Evolutionary conservation across 1,139 yeast species (phyloP), one percentile per base, ranked within the genome.

Genomic region (Groenewaldozyma auringiensis): DNA sequence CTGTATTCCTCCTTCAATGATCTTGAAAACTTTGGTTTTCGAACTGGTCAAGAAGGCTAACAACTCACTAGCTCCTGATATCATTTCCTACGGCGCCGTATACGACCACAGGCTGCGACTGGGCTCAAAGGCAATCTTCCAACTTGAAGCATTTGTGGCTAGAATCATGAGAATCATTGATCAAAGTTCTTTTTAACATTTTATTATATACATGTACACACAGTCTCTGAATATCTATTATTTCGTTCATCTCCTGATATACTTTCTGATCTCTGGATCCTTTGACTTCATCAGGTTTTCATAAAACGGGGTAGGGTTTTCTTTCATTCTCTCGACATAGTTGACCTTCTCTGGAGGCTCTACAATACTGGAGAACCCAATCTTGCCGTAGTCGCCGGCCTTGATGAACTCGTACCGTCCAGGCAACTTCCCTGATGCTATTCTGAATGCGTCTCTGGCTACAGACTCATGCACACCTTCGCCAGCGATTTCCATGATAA

Each of bases 61-160:
- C 29, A 67, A 66, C 11, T 56, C 57, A 0, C 66, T 74, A 2
- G 74, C 78, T 34, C 63, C 72, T 8, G 73, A 70, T 14, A 70
- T 92, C 42, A 78, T 86, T n/a, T 76, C 76, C 13, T 68, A 79
- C 25, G 89, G 87, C 1, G 77, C 96, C 1, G 61, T 72, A 3
- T 92, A 83, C 63, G 97, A 92, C 60, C 96, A 92, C 60, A 76
- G 99, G 48, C 71, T 92, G 50, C 78, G 92, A 52, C 70, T 85
- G 50, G 98, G 98, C 1, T 77, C 76, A 53, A 92, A 92, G 63
- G 84, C 92, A 39, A 92, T 92, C 14, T 92, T 87, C 65, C 99
- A 92, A 64, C 69, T 92, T 49, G 99, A 92, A 66, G 98, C 97
- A 1, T 92, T 87, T 62, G 78, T 85, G 16, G 96, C 97, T 1